Conservation (phyloP, 2,329 filamentous ascomycete genomes). For the Diaporthe humulicola region DNA sequence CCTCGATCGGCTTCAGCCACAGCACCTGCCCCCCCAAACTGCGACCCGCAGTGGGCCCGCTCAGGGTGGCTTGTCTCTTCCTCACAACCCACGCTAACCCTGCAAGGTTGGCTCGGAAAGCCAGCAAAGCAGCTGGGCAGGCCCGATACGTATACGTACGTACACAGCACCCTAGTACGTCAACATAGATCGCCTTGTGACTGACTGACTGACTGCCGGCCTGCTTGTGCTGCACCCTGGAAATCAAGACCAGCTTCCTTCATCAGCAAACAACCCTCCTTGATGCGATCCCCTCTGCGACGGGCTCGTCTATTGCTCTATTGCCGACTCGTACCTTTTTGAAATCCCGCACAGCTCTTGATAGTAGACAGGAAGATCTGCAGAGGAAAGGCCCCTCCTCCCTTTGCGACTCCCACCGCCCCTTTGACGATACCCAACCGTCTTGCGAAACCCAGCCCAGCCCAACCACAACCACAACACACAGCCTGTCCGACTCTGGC, state of each 20-base stretch:
- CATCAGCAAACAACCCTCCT: not conserved
- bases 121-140: slow-evolving; percentile 29
- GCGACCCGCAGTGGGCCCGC: not conserved
- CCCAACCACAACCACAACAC: slow-evolving; percentile 13
- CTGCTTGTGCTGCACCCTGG: slow-evolving; percentile 24
- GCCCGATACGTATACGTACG: slow-evolving; percentile 15
- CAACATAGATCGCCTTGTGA: slow-evolving; percentile 30
- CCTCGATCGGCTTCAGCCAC: slow-evolving; percentile 8
- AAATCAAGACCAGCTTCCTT: slow-evolving; percentile 26
- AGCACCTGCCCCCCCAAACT: not conserved
- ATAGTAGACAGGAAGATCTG: slow-evolving; percentile 22
- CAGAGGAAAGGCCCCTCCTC: slow-evolving; percentile 22
- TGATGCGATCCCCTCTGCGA: slow-evolving; percentile 24
- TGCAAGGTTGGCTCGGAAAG: slow-evolving; percentile 31
- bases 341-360: not conserved
- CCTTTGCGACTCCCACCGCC: slow-evolving; percentile 33
- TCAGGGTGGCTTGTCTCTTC: slow-evolving; percentile 8
- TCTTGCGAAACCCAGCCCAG: slow-evolving; percentile 19
- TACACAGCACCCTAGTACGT: slow-evolving; percentile 27
- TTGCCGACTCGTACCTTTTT: not conserved
- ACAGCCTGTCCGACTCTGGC: slow-evolving; percentile 2
- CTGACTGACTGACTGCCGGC: slow-evolving; percentile 32
- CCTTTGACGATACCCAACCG: slow-evolving; percentile 30
- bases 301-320: slow-evolving; percentile 14
- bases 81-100: slow-evolving; percentile 27